Base-by-base conservation (phyloP, 768 basidiomycete species). In the Hypholoma fasciculare region DNA sequence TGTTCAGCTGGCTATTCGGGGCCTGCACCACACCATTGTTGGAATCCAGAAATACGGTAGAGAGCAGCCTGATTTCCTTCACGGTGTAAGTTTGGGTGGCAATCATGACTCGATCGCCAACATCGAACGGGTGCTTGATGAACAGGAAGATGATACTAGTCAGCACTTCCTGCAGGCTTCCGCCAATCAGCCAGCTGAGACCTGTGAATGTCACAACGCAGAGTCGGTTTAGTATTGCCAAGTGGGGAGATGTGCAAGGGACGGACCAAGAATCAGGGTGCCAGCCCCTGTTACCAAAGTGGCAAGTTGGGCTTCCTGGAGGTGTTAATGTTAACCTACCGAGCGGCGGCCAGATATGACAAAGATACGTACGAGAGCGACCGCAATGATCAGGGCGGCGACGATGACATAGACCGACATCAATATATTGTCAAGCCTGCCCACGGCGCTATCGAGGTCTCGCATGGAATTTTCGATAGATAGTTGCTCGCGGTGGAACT, bases 91-190 rank as follows among this genome's bases (percentile, higher is more conserved):
- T 75, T 36, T 79, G 74, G 26, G 76, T 78, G 54, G 76, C 73
- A 47, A 88, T 60, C 51, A 72, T 74, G 50, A 96, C 80, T 47
- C 88, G 75, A 72, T 94, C 92, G 23, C 89, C 89, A 23, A 92
- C 90, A 70, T 92, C 90, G 76, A 87, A 90, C 0, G 88, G 89
- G 67, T 90, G 88, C 66, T 92, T 92, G 71, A 94, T 81, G 73
- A 96, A 95, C 27, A 97, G 78, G 82, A 97, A 96, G 67, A 96
- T 94, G 70, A 94, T 92, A 57, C 88, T 88, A 4, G 85, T 85
- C 55, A 96, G 78, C 46, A 95, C 85, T 71, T 94, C 92, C 61
- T 90, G 84, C 59, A 91, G 78, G 54, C 86, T 90, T 46, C 80
- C 78, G 39, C 94, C 94, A 63, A 96, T 92, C 55, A 94, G 83